Base-by-base conservation (phyloP, 441 rosid genomes). In the Euphorbia neoarborescens region DNA sequence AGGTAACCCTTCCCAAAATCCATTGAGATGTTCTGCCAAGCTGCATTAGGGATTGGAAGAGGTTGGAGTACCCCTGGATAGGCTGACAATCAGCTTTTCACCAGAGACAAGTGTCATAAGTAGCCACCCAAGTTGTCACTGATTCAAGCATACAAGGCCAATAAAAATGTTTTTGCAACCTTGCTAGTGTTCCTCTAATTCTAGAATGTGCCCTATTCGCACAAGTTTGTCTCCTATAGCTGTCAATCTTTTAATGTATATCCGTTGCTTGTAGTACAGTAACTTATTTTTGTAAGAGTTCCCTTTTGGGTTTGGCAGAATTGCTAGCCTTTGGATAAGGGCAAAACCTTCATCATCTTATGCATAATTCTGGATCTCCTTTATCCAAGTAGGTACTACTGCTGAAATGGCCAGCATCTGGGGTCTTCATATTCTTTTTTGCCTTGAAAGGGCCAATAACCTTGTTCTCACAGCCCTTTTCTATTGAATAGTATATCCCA, bases 351-450 rank as follows among this genome's bases (percentile, higher is more conserved):
- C 7, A 42, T 42, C 48, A 4, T 12, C 48, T 1, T 42, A 7
- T 3, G 4, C 1, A 5, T 13, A 27, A 14, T n/a, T 0, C 3
- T 17, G 44, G 10, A 34, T 10, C 2, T 61, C 38, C 2, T 4
- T 3, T 0, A 34, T 15, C 65, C 44, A 32, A 61, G 2, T 7
- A 19, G 25, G 25, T 0, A 30, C 6, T 0, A 61, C 10, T 1
- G 0, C 0, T 7, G 11, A 61, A 0, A 34, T 1, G 0, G 28
- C 40, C 9, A 3, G 4, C 10, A 15, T 7, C 0, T 7, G 0
- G 13, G 13, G 1, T 12, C 2, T 1, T 2, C 9, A 8, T 1
- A 0, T 12, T 32, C 11, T 14, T 13, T 0, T 0, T 19, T 22
- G 22, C 12, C 50, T 24, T 2, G 35, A 42, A 1, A 42, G 0